These are phyloP conservation scores for Penicillium bovifimosum DNA, from an alignment of 495 filamentous ascomycete genomes.

Conservation along the genomic window DNA sequence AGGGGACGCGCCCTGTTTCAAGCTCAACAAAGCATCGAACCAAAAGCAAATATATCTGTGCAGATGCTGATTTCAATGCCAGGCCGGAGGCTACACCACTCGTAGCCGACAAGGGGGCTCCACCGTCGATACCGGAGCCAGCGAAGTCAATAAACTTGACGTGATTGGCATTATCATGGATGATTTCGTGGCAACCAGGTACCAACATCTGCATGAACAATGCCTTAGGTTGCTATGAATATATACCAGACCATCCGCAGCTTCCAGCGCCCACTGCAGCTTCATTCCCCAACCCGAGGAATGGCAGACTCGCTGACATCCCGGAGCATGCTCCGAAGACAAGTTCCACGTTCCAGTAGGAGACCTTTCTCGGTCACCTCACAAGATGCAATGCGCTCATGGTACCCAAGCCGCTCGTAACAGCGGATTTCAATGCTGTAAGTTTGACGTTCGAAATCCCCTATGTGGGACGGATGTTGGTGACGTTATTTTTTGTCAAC, in stretches of 20 bases:
- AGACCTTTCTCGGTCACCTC: not conserved
- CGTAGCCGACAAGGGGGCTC: slow-evolving; percentile 13
- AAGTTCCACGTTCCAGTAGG: not conserved
- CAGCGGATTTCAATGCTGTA: not conserved
- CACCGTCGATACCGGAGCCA: slow-evolving; percentile 15
- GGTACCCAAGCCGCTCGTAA: not conserved
- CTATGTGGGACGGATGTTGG: not conserved
- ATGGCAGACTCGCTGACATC: not conserved
- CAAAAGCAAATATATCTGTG: slow-evolving; percentile 19
- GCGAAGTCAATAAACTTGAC: slow-evolving; percentile 19
- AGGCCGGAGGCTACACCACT: slow-evolving; percentile 11
- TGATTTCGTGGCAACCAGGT: slow-evolving; percentile 15
- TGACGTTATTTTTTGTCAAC: not conserved
- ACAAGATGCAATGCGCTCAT: not conserved
- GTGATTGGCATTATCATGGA: slow-evolving; percentile 9
- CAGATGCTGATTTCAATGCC: slow-evolving; percentile 1
- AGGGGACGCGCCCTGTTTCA: slow-evolving; percentile 15
- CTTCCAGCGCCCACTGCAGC: slow-evolving; percentile 6
- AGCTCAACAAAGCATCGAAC: slow-evolving; percentile 17
- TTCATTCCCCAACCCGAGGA: not conserved
- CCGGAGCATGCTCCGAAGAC: not conserved
- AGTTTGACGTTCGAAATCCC: not conserved
- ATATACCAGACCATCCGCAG: slow-evolving; percentile 12
- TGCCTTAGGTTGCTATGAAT: slow-evolving; percentile 13
- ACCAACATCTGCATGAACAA: slow-evolving; percentile 16